These are phyloP conservation scores for Colletotrichum orbiculare DNA, from an alignment of 2,329 filamentous ascomycete genomes.

Conservation along the genomic window DNA sequence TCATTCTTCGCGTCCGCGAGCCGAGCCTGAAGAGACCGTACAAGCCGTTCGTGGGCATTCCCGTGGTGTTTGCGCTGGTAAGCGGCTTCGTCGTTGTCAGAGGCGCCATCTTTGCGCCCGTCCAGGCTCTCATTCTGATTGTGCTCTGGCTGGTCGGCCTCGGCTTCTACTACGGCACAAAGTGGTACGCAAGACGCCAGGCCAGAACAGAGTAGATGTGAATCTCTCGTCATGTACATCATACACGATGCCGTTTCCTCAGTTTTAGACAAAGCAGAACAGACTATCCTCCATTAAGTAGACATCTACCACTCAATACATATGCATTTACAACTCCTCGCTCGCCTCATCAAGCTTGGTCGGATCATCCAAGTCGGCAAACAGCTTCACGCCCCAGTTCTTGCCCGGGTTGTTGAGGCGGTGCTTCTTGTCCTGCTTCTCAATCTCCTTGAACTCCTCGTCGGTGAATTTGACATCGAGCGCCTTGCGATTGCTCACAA, in stretches of 20 bases:
- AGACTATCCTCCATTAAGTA: neutral
- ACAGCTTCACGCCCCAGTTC: slow-evolving; percentile 52
- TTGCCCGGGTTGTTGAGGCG: slow-evolving; percentile 52
- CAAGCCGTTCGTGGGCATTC: slow-evolving; percentile 62
- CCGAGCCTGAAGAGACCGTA: slow-evolving; percentile 67
- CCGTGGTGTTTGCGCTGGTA: slow-evolving; percentile 64
- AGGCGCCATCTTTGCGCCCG: slow-evolving; percentile 68
- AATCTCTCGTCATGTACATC: neutral
- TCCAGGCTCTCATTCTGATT: slow-evolving; percentile 63
- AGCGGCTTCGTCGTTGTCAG: slow-evolving; percentile 70
- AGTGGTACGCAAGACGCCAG: slow-evolving; percentile 10
- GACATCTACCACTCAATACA: neutral
- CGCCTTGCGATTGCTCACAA: slow-evolving; percentile 58
- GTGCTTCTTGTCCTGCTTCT: slow-evolving; percentile 40
- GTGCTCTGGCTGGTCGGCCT: slow-evolving; percentile 62
- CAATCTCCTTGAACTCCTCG: slow-evolving; percentile 50
- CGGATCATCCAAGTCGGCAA: slow-evolving; percentile 52
- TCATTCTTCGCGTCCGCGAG: slow-evolving; percentile 67
- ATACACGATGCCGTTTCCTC: too few relatives aligned
- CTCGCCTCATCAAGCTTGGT: slow-evolving; percentile 36
- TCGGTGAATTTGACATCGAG: slow-evolving; percentile 50
- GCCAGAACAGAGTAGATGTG: neutral
- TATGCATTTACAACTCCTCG: slow-evolving; percentile 15
- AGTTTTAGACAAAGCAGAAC: neutral
- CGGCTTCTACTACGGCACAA: slow-evolving; percentile 49